Conservation (phyloP, 257 asterid genomes). For the Solanum habrochaites region DNA sequence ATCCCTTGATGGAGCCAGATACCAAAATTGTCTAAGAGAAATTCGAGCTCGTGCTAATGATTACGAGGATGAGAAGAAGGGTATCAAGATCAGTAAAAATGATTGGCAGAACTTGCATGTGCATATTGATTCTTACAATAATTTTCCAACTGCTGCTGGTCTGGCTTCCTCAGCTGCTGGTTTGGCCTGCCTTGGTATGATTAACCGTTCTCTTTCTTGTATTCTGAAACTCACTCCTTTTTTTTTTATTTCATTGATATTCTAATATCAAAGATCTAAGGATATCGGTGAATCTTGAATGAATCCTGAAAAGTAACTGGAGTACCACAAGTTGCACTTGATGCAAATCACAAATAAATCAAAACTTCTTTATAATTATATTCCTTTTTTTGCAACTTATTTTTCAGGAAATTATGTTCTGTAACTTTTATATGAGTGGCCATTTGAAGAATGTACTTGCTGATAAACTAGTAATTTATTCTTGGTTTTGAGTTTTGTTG, state of each 20-base stretch:
- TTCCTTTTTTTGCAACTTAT: not conserved
- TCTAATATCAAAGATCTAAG: not conserved
- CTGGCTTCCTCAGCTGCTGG: conserved; percentile 99
- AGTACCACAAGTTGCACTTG: not conserved
- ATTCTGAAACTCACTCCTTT: not conserved
- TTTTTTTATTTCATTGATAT: not conserved
- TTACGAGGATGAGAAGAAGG: conserved; percentile 78
- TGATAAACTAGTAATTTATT: not conserved
- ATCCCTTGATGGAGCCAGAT: conserved; percentile 88
- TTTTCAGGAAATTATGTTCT: not conserved
- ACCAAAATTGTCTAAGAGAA: conserved; percentile 83
- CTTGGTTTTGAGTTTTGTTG: not conserved
- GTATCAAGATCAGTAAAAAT: conserved; percentile 63
- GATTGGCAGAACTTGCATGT: conserved; percentile 88
- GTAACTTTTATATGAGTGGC: not conserved
- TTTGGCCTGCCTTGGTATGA: conserved; percentile 90
- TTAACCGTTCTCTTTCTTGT: not conserved
- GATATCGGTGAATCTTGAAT: not conserved
- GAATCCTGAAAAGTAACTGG: not conserved
- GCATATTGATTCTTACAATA: conserved; percentile 84
- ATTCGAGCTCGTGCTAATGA: conserved; percentile 86
- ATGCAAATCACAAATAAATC: not conserved
- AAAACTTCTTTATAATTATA: not conserved
- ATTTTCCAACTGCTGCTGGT: conserved; percentile 99
- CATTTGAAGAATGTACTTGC: not conserved